phyloP scores from a whole-genome alignment of 208 protist genomes.

The Crithidia sp. region DNA sequence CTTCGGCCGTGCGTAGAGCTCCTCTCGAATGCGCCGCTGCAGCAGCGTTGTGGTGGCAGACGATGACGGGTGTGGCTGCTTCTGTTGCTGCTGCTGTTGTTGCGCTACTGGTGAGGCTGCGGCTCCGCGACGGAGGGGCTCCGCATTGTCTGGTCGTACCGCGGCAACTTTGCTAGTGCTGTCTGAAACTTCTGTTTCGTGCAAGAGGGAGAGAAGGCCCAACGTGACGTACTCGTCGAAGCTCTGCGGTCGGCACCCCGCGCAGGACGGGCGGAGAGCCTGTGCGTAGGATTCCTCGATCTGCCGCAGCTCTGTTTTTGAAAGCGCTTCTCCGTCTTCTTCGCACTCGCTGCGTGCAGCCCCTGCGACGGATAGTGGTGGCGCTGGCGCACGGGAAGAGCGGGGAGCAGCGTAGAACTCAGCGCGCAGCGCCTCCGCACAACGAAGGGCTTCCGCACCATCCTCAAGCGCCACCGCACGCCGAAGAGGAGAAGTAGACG shows the following conservation, averaged over 20 bases:
- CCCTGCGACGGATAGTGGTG: no score
- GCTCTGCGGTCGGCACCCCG: slow-evolving; percentile 34
- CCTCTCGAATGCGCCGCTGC: slow-evolving; percentile 29
- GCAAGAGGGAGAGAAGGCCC: slow-evolving; percentile 33
- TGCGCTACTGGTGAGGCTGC: background rate
- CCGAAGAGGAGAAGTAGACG: no score
- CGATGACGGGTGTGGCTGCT: background rate
- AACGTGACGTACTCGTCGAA: slow-evolving; percentile 35
- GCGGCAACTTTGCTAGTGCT: no score
- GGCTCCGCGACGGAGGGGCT: no score
- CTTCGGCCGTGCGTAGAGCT: slow-evolving; percentile 38
- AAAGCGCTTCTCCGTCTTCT: background rate
- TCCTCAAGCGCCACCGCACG: background rate
- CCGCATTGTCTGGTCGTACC: no score
- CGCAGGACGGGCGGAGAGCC: slow-evolving; percentile 38
- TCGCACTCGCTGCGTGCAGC: no score
- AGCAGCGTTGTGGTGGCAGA: background rate
- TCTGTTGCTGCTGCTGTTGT: background rate
- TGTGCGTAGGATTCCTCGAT: slow-evolving; percentile 8
- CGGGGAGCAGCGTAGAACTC: slow-evolving; percentile 32
- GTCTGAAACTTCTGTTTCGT: background rate
- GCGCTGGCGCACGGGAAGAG: background rate
- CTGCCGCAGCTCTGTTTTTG: background rate
- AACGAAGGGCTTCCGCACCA: slow-evolving; percentile 7
- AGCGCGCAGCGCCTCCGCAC: slow-evolving; percentile 22